A percentile compares a stretch with the other conserved stretches of the same genome.
Conservation (phyloP, 1,284 basidiomycete genomes). For the Ceratobasidium sp. region DNA sequence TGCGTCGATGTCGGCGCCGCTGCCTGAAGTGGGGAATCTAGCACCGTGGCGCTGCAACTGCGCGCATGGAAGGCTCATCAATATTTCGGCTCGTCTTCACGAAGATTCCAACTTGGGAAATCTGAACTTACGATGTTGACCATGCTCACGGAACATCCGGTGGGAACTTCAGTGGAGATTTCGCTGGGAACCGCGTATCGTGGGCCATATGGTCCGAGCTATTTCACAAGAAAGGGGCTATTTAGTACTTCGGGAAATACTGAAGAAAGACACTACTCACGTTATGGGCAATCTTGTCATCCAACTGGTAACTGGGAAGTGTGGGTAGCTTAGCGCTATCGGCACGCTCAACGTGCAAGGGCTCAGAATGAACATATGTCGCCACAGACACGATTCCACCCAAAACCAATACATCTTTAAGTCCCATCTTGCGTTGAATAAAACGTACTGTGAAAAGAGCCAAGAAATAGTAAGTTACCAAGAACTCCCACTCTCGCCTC, state of each 20-base stretch:
- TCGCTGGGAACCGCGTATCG: slow-evolving; percentile 30
- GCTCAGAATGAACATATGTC: slow-evolving; percentile 21
- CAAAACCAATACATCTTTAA: background rate
- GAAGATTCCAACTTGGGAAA: too few species aligned
- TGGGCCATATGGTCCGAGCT: slow-evolving; percentile 39
- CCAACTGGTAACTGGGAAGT: slow-evolving; percentile 8
- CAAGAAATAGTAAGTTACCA: background rate
- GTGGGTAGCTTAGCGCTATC: background rate
- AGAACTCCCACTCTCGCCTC: background rate
- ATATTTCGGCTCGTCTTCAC: too few species aligned
- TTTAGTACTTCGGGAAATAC: background rate
- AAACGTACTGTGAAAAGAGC: background rate
- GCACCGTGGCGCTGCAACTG: slow-evolving; percentile 88
- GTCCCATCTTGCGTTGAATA: background rate
- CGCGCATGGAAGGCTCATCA: slow-evolving; percentile 7
- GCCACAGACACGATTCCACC: slow-evolving; percentile 16
- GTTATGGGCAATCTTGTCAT: slow-evolving; percentile 15
- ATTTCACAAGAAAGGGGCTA: too few species aligned
- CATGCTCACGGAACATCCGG: slow-evolving; percentile 61
- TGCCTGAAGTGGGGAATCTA: slow-evolving; percentile 71
- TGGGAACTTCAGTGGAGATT: slow-evolving; percentile 25
- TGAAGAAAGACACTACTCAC: background rate
- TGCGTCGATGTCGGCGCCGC: slow-evolving; percentile 56
- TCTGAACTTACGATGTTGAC: slow-evolving; percentile 65
- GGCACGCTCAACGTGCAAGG: background rate